These are phyloP conservation scores for Sphaerobolus stellatus DNA, from an alignment of 1,284 basidiomycete genomes.

Conservation along the genomic window DNA sequence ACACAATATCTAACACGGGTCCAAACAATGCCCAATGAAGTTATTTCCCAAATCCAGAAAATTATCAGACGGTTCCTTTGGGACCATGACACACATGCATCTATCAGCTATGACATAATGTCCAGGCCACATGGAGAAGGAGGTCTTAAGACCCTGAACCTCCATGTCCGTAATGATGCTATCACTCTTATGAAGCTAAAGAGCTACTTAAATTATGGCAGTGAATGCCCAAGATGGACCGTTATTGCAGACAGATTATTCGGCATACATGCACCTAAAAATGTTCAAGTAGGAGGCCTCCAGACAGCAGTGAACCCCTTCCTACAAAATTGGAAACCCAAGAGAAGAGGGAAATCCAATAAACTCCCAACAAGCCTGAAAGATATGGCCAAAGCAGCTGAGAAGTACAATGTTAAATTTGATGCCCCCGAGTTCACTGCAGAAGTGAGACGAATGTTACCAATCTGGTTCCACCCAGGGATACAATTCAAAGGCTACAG, in stretches of 20 bases:
- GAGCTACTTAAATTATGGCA: conserved; percentile 15
- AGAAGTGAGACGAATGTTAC: too few species aligned
- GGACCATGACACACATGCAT: neutral
- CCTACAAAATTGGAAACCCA: too few species aligned
- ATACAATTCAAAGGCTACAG: too few species aligned
- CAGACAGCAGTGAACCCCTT: too few species aligned
- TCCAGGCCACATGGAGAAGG: neutral
- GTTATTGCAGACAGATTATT: conserved; percentile 16
- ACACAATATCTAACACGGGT: conserved; percentile 1
- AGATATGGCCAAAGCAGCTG: too few species aligned
- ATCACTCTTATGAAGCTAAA: conserved; percentile 18
- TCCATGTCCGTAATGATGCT: conserved; percentile 16
- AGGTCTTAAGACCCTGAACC: conserved; percentile 12
- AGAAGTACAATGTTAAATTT: too few species aligned
- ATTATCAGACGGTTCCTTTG: neutral
- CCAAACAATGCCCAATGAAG: neutral
- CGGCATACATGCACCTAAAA: too few species aligned
- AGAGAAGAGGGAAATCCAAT: too few species aligned
- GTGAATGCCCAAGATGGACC: conserved; percentile 14
- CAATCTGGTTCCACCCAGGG: too few species aligned
- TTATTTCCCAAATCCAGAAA: neutral
- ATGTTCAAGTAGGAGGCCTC: too few species aligned
- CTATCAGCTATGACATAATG: neutral
- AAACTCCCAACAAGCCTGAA: too few species aligned
- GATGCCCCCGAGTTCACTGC: too few species aligned